Evolutionary conservation across 179 eudicot species (phyloP), one percentile per base, ranked within the genome.

Genomic region (Corrigiola litoralis): DNA sequence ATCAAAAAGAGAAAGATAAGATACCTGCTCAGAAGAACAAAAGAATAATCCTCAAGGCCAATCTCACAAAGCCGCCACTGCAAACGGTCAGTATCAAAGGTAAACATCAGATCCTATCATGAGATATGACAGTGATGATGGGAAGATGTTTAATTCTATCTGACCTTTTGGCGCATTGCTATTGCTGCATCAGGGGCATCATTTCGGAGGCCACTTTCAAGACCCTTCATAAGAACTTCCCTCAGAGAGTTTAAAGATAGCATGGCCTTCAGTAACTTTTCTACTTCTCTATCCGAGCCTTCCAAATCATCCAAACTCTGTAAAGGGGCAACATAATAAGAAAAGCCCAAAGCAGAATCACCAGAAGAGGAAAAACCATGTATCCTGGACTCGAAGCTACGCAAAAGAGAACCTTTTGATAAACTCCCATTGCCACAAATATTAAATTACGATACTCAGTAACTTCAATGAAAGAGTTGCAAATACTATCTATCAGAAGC

Each of bases 41-140:
- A 94, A 38, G 83, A 82, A 69, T 90, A 94, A 68, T 94, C 96
- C 74, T 94, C 99, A 34, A 94, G 91, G 65, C 99, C 99, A 78
- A 94, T 90, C 80, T 94, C 99, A 70, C 88, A 80, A 64, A 94
- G 99, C 57, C 99, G 96, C 99, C 99, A 94, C 99, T 94, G 88
- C 60, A 73, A 7, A 14, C 21, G 40, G 34, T 58, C 36, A 47
- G 16, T n/a, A 55, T n/a, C 50, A 28, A 60, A 57, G 20, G 55
- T 28, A 51, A 47, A 47, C 49, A 63, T 68, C 61, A 69, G 65
- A 49, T 8, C 40, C 1, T 17, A 50, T 60, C 55, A 18, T 29
- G n/a, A 23, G 33, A 12, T 56, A 33, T 18, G 12, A 1, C 8
- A 46, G 5, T n/a, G 50, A 45, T n/a, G 41, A 47, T 18, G 48